Percentiles rank a stretch among this genome's conserved stretches.
phyloP scores from a whole-genome alignment of 257 asterid genomes.

The Mentha longifolia region DNA sequence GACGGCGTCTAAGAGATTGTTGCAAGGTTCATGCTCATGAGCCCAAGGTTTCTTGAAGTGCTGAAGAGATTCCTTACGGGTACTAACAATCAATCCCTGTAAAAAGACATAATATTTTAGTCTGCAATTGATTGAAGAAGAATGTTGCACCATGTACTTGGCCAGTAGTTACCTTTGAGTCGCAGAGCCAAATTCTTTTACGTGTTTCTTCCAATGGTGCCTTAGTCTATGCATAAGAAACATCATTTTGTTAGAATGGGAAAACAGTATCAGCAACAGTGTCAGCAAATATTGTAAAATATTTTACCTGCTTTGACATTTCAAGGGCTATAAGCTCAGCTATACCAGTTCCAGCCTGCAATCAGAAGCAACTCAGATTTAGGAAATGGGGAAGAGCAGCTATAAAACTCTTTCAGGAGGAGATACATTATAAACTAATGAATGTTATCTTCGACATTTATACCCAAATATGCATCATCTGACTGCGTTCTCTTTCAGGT shows the following conservation, averaged over 20 bases:
- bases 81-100: slow-evolving; percentile 80
- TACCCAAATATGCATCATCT: neutral
- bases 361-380: slow-evolving; percentile 25
- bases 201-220: slow-evolving; percentile 67
- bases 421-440: neutral
- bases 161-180: slow-evolving; percentile 73
- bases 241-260: slow-evolving; percentile 28
- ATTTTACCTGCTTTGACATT: slow-evolving; percentile 74
- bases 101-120: slow-evolving; percentile 12
- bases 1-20: slow-evolving; percentile 79
- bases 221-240: slow-evolving; percentile 47
- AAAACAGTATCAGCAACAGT: neutral
- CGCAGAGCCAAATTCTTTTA: slow-evolving; percentile 89
- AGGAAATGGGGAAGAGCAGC: slow-evolving; percentile 11
- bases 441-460: neutral
- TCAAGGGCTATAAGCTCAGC: slow-evolving; percentile 98
- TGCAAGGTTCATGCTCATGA: slow-evolving; percentile 74
- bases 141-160: neutral
- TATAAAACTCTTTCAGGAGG: neutral
- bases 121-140: slow-evolving; percentile 3
- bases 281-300: slow-evolving; percentile 4
- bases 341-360: slow-evolving; percentile 98
- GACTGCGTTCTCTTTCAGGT: neutral
- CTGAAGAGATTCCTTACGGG: slow-evolving; percentile 88
- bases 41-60: slow-evolving; percentile 96